Base-by-base conservation (phyloP, 2,329 filamentous ascomycete genomes). In the Trichophyton benhamiae region DNA sequence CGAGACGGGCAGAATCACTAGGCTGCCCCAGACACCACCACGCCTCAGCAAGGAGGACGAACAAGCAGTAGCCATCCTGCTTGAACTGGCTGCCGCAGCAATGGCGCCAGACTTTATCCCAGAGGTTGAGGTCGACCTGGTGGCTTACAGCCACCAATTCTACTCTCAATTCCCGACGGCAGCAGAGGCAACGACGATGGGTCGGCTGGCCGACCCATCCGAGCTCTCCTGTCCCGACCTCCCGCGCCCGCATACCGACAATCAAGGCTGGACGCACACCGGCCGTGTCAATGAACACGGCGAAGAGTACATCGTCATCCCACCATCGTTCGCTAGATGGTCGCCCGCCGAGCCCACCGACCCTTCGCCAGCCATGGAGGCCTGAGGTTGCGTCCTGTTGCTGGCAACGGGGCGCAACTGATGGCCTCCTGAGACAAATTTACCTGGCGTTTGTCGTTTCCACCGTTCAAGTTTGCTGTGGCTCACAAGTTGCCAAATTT, bases 211-310 rank as follows among this genome's bases (percentile, higher is more conserved):
- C 57, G 63, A 63, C 30, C 36, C 38, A 17, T 42, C 57, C 9
- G 25, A 62, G 57, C 62, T 65, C 11, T 64, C 67, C n/a, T 61
- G 63, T 52, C 58, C 65, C 42, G 41, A 66, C 53, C 60, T 61
- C 41, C 64, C 67, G 13, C 63, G 66, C 1, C 67, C 65, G 30
- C 67, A 67, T 65, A 69, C 69, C 55, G 70, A 72, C 61, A 64
- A 63, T 22, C 67, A 70, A 44, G 71, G 70, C 49, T 72, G 70
- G 68, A 62, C 62, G 46, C 65, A 71, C 46, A 71, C 71, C 60
- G 71, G 70, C 25, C 66, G 64, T 27, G 60, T 66, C 8, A 72
- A 72, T 55, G 44, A 68, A 15, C 64, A 67, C 58, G 36, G 57
- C 4, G 41, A 59, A 25, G 46, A 49, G 22, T 49, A 49, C 25